A percentile compares a stretch with the other conserved stretches of the same genome.
phyloP scores from a whole-genome alignment of 768 basidiomycete species.

The Tulasnella sp. region DNA sequence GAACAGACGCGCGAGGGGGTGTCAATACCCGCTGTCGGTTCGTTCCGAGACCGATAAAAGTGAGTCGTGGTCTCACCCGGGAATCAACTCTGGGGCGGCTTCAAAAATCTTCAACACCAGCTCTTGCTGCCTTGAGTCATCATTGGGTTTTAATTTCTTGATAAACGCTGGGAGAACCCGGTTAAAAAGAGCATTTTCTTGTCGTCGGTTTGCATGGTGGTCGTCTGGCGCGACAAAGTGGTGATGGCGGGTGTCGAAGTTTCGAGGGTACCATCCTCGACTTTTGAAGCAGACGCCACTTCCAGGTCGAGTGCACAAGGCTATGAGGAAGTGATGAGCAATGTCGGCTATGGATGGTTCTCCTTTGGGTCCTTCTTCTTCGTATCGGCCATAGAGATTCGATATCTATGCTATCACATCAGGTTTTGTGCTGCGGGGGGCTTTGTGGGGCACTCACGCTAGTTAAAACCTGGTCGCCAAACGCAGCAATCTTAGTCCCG shows the following conservation, averaged over 20 bases:
- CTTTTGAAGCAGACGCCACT: constrained; percentile 83
- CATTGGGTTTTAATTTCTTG: constrained; percentile 75
- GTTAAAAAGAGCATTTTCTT: constrained; percentile 61
- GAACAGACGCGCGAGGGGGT: not conserved
- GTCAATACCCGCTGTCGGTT: too few relatives aligned
- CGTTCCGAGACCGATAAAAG: too few relatives aligned
- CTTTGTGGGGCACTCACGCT: constrained; percentile 47
- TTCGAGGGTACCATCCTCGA: constrained; percentile 85
- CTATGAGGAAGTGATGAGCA: constrained; percentile 81
- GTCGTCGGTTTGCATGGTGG: constrained; percentile 37
- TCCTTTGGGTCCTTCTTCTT: constrained; percentile 46
- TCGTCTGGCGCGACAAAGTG: constrained; percentile 32
- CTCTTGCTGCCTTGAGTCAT: constrained; percentile 80
- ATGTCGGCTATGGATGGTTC: constrained; percentile 70
- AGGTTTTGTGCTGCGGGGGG: constrained; percentile 22
- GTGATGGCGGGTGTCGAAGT: constrained; percentile 32
- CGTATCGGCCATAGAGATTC: constrained; percentile 65
- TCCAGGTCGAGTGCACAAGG: constrained; percentile 76
- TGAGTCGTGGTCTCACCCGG: constrained; percentile 52
- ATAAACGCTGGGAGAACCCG: constrained; percentile 75
- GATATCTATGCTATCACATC: constrained; percentile 47
- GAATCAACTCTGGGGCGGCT: constrained; percentile 81
- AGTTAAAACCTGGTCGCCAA: constrained; percentile 59
- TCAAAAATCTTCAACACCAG: constrained; percentile 73
- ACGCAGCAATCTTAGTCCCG: constrained; percentile 65